Evolutionary conservation across 1,139 yeast genomes (phyloP).

Genomic region (Yamadazyma pseudoaaseri): DNA sequence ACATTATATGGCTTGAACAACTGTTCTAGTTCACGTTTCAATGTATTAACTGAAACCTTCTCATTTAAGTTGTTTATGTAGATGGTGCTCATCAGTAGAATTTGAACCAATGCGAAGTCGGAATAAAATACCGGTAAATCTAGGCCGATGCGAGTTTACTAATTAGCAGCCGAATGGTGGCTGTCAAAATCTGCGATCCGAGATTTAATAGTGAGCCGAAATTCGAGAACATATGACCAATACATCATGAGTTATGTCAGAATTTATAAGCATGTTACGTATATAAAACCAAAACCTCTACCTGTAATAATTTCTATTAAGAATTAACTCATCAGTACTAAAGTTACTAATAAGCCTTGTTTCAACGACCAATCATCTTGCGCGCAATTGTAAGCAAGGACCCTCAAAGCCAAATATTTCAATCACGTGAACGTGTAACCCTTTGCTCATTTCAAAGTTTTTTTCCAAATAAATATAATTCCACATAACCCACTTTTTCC

Average conservation of each 20-base stretch:
- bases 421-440: constrained; percentile 4
- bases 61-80: constrained; percentile 75
- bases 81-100: constrained; percentile 34
- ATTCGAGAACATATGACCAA: too few species aligned
- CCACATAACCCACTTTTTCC: background rate
- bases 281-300: too few species aligned
- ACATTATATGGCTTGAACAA: constrained; percentile 49
- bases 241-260: too few species aligned
- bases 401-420: constrained; percentile 6
- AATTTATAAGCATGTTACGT: too few species aligned
- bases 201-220: too few species aligned
- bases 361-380: constrained; percentile 14
- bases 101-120: background rate
- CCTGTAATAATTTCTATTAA: too few species aligned
- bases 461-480: constrained; percentile 3
- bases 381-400: constrained; percentile 12
- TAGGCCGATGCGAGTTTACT: too few species aligned
- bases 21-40: constrained; percentile 43
- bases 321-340: too few species aligned
- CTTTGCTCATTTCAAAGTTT: constrained; percentile 1
- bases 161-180: too few species aligned
- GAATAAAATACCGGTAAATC: too few species aligned
- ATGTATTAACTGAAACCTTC: constrained; percentile 52
- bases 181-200: too few species aligned
- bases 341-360: too few species aligned